Conservation (phyloP, 768 basidiomycete species). For the Fibroporia radiculosa region DNA sequence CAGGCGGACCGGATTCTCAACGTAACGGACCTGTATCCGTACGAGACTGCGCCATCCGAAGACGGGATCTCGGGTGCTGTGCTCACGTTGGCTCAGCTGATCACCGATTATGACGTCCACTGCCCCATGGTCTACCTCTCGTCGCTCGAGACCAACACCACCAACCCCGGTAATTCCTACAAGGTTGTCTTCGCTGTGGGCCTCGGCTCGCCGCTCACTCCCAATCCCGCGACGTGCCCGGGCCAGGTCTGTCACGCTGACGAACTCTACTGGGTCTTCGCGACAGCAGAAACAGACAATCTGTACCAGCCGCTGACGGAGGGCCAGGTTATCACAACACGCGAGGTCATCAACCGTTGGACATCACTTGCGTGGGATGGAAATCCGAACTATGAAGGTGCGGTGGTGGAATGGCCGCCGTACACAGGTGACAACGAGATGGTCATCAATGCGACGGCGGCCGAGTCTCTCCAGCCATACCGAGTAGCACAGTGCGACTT, state of each 20-base stretch:
- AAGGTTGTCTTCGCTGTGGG: slow-evolving; percentile 8
- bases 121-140: slow-evolving; percentile 7
- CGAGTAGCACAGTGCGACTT: slow-evolving; percentile 7
- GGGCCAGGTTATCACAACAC: slow-evolving; percentile 6
- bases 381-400: slow-evolving; percentile 8
- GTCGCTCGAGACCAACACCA: slow-evolving; percentile 9
- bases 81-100: slow-evolving; percentile 3
- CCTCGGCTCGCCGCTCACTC: slow-evolving; percentile 7
- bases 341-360: slow-evolving; percentile 8
- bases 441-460: slow-evolving; percentile 2
- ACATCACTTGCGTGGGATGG: slow-evolving; percentile 8
- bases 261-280: slow-evolving; percentile 10
- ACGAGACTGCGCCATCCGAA: slow-evolving; percentile 6
- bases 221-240: slow-evolving; percentile 7
- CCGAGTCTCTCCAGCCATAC: slow-evolving; percentile 4
- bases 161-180: slow-evolving; percentile 7
- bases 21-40: slow-evolving; percentile 6
- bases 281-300: slow-evolving; percentile 8
- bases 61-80: slow-evolving; percentile 8
- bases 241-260: slow-evolving; percentile 10
- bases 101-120: slow-evolving; percentile 7
- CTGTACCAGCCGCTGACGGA: slow-evolving; percentile 7
- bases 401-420: slow-evolving; percentile 3
- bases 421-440: slow-evolving; percentile 8
- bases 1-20: slow-evolving; percentile 3